These are phyloP conservation scores for Paraphoma chrysanthemicola DNA, from an alignment of 2,329 filamentous ascomycete species.

Conservation along the genomic window DNA sequence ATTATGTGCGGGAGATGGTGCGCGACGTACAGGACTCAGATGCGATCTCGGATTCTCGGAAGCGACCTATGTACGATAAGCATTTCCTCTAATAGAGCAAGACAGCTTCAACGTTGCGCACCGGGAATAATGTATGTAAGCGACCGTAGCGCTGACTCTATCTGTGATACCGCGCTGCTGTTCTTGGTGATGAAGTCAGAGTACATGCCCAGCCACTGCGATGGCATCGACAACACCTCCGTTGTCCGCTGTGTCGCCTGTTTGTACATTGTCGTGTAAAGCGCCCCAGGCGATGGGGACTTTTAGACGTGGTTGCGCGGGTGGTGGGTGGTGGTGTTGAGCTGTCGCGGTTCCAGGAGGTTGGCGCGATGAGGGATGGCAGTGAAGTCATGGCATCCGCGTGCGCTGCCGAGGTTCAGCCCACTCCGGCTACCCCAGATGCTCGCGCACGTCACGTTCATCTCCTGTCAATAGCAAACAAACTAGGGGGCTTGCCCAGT, in stretches of 20 bases:
- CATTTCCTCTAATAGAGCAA: not conserved
- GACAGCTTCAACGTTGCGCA: conserved; percentile 40
- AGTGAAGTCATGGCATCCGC: conserved; percentile 32
- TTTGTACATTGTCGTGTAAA: conserved; percentile 40
- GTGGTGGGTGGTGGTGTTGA: conserved; percentile 20
- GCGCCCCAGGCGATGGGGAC: conserved; percentile 25
- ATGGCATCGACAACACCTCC: conserved; percentile 64
- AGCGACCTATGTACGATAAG: conserved; percentile 66
- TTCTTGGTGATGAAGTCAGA: conserved; percentile 95
- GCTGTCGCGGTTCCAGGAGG: conserved; percentile 20
- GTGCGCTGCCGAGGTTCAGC: conserved; percentile 42
- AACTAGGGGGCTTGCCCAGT: not conserved
- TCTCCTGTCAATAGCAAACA: not conserved
- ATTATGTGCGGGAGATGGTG: conserved; percentile 5
- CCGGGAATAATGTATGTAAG: conserved; percentile 96
- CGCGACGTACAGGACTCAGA: conserved; percentile 75
- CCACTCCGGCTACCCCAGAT: conserved; percentile 15
- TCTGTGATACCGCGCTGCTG: conserved; percentile 88
- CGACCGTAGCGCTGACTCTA: conserved; percentile 90
- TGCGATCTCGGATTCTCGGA: conserved; percentile 90
- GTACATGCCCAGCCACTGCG: conserved; percentile 75
- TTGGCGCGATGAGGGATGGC: conserved; percentile 29
- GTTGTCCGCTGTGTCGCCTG: conserved; percentile 50
- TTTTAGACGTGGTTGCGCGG: conserved; percentile 14
- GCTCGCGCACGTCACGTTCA: not conserved